phyloP scores from a whole-genome alignment of 169 alveolate genomes.

The Plasmodium gallinaceum region DNA sequence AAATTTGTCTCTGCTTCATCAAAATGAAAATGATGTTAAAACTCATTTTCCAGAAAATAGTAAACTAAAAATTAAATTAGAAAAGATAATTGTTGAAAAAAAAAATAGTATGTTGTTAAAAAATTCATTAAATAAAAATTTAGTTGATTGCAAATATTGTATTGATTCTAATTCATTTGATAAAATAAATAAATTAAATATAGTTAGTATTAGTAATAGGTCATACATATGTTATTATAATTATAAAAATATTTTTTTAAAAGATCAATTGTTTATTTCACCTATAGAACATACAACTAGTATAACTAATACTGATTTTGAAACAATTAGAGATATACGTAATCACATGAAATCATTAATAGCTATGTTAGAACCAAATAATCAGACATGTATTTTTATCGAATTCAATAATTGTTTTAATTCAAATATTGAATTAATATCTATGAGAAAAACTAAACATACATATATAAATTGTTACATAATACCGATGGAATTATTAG shows the following conservation, averaged over 20 bases:
- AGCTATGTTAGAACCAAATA: slow-evolving; percentile 70
- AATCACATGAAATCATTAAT: slow-evolving; percentile 77
- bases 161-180: slow-evolving; percentile 60
- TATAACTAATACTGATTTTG: slow-evolving; percentile 70
- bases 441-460: slow-evolving; percentile 74
- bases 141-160: slow-evolving; percentile 75
- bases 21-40: background rate
- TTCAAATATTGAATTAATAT: slow-evolving; percentile 58
- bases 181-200: slow-evolving; percentile 73
- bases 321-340: slow-evolving; percentile 62
- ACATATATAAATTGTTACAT: slow-evolving; percentile 74
- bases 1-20: background rate
- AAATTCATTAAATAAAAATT: slow-evolving; percentile 64
- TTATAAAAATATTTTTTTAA: slow-evolving; percentile 73
- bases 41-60: slow-evolving; percentile 12
- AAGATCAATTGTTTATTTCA: slow-evolving; percentile 67
- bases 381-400: slow-evolving; percentile 72
- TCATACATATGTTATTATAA: slow-evolving; percentile 76
- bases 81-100: slow-evolving; percentile 46
- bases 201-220: slow-evolving; percentile 68
- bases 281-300: slow-evolving; percentile 76
- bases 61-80: slow-evolving; percentile 47
- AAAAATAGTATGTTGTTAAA: slow-evolving; percentile 37
- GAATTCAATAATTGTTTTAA: slow-evolving; percentile 77
- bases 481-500: slow-evolving; percentile 68